These are phyloP conservation scores for Kodamaea kaohsiungensis DNA, from an alignment of 805 yeast species.

Conservation along the genomic window DNA sequence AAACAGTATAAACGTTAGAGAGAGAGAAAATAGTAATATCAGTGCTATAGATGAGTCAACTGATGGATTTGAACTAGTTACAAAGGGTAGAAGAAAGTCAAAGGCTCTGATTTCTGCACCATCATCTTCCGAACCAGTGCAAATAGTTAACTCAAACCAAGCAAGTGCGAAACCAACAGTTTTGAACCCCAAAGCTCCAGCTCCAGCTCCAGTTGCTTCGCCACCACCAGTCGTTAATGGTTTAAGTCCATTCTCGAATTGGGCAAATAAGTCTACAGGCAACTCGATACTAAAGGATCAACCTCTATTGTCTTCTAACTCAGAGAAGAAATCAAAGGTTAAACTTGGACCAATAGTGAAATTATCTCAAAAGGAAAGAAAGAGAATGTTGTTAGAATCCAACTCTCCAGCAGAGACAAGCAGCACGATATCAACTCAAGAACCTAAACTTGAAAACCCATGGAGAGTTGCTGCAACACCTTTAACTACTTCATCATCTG, in stretches of 20 bases:
- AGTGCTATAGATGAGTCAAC: constrained; percentile 21
- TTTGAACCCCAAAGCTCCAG: neutral
- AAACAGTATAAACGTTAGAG: constrained; percentile 18
- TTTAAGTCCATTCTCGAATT: constrained; percentile 19
- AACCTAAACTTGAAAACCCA: neutral
- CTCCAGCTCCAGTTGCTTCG: neutral
- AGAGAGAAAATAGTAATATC: constrained; percentile 9
- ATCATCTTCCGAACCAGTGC: neutral
- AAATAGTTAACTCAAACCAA: neutral
- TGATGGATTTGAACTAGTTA: constrained; percentile 30
- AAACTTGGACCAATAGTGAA: constrained; percentile 40
- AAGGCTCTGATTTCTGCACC: constrained; percentile 1
- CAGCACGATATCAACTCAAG: neutral
- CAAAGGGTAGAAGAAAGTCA: constrained; percentile 19
- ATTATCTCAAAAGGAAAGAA: constrained; percentile 63
- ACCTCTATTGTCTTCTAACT: constrained; percentile 8
- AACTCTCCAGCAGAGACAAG: neutral
- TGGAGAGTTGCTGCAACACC: constrained; percentile 4
- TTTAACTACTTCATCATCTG: neutral
- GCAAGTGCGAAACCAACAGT: neutral
- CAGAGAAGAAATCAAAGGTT: constrained; percentile 23
- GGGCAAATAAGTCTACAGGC: constrained; percentile 23
- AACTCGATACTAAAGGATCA: constrained; percentile 15
- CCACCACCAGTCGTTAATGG: neutral
- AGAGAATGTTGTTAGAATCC: constrained; percentile 30